Conservation (phyloP, 495 filamentous ascomycete species). For the Penicillium paradoxum region DNA sequence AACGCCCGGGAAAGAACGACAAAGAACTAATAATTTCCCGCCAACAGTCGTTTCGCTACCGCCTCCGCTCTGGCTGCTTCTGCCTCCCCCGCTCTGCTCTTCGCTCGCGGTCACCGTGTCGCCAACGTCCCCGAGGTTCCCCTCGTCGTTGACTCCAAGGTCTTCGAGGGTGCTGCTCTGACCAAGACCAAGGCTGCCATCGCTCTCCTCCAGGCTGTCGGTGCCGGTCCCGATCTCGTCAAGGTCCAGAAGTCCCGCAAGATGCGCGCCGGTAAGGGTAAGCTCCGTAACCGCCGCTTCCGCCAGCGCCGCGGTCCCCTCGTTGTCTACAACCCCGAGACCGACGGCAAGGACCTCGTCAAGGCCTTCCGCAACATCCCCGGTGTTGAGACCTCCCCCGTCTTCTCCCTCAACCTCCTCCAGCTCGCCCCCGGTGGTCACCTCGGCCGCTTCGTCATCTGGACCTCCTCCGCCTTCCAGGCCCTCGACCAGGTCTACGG, state of each 20-base stretch:
- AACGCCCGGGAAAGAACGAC: slow-evolving; percentile 3
- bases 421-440: slow-evolving; percentile 98
- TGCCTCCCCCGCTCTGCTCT: slow-evolving; percentile 84
- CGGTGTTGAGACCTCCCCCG: slow-evolving; percentile 94
- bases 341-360: slow-evolving; percentile 87
- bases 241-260: slow-evolving; percentile 94
- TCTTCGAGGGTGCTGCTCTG: slow-evolving; percentile 69
- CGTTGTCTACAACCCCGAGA: slow-evolving; percentile 89
- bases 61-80: slow-evolving; percentile 95
- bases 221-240: slow-evolving; percentile 82
- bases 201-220: slow-evolving; percentile 78
- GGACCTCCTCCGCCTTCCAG: slow-evolving; percentile 94
- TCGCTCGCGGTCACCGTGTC: slow-evolving; percentile 96
- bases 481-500: slow-evolving; percentile 96
- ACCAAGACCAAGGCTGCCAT: slow-evolving; percentile 87
- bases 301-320: slow-evolving; percentile 95
- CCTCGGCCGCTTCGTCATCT: slow-evolving; percentile 97
- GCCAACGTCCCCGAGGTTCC: slow-evolving; percentile 90
- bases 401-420: slow-evolving; percentile 95
- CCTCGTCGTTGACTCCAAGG: slow-evolving; percentile 85
- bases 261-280: slow-evolving; percentile 96
- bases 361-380: slow-evolving; percentile 96
- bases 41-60: slow-evolving; percentile 83
- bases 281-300: slow-evolving; percentile 90
- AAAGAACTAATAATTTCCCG: slow-evolving; percentile 14